Conservation (phyloP, 495 filamentous ascomycete species). For the Ascodesmis nigricans region DNA sequence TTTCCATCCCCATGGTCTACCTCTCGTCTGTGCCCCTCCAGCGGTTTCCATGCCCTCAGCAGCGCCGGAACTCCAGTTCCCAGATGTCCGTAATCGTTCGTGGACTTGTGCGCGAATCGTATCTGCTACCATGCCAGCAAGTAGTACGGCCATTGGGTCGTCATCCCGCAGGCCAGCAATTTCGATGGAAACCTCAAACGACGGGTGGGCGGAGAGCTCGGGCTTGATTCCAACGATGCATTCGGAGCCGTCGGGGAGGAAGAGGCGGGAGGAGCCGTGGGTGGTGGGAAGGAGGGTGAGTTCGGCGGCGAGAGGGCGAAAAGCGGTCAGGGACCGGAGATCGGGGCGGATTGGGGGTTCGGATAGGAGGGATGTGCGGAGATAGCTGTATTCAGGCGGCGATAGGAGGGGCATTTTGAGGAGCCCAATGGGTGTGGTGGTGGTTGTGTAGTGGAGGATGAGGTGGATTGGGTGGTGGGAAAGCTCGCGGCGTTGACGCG, state of each 20-base stretch:
- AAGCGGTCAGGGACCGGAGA: slow-evolving; percentile 57
- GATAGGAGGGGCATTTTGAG: slow-evolving; percentile 68
- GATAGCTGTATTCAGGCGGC: slow-evolving; percentile 87
- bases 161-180: slow-evolving; percentile 55
- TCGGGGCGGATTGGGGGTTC: slow-evolving; percentile 75
- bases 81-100: no score
- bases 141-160: slow-evolving; percentile 69
- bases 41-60: no score
- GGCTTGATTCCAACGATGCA: slow-evolving; percentile 88
- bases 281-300: slow-evolving; percentile 68
- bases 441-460: no score
- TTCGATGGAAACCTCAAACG: slow-evolving; percentile 22
- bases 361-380: slow-evolving; percentile 64
- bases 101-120: slow-evolving; percentile 48
- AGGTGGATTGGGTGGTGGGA: no score
- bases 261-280: slow-evolving; percentile 80
- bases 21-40: no score
- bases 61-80: no score
- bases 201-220: slow-evolving; percentile 41
- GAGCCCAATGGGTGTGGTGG: no score
- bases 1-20: no score
- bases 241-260: slow-evolving; percentile 86
- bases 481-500: no score
- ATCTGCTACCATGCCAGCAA: slow-evolving; percentile 73
- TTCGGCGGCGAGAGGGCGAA: slow-evolving; percentile 77